These are phyloP conservation scores for Leccinum subrobustum DNA, from an alignment of 1,284 basidiomycete species.

Conservation along the genomic window DNA sequence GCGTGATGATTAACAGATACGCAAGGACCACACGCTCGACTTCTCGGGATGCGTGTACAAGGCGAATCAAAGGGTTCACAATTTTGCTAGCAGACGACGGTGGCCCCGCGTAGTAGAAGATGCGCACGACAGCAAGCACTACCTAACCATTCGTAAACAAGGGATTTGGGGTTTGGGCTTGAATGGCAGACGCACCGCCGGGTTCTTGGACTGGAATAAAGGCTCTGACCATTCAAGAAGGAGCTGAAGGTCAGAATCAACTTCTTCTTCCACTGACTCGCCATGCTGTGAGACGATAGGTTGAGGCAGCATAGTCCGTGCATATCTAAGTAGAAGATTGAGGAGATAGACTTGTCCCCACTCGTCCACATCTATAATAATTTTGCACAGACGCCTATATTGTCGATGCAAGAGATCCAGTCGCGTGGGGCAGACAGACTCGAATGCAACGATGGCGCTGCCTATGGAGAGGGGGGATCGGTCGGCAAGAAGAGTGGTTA, in stretches of 20 bases:
- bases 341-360: conserved; percentile 91
- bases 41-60: conserved; percentile 64
- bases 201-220: conserved; percentile 81
- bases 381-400: conserved; percentile 82
- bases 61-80: conserved; percentile 65
- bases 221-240: conserved; percentile 74
- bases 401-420: conserved; percentile 88
- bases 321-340: conserved; percentile 81
- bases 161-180: background rate
- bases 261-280: conserved; percentile 40
- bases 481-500: conserved; percentile 77
- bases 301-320: conserved; percentile 78
- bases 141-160: conserved; percentile 48
- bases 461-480: conserved; percentile 88
- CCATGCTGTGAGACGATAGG: conserved; percentile 45
- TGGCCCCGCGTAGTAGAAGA: conserved; percentile 75
- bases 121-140: conserved; percentile 68
- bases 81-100: conserved; percentile 54
- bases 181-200: conserved; percentile 58
- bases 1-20: conserved; percentile 66
- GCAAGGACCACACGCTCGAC: conserved; percentile 72
- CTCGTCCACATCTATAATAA: conserved; percentile 90
- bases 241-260: conserved; percentile 77
- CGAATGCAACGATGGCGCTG: conserved; percentile 83
- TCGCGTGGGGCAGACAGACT: conserved; percentile 78